A percentile compares a stretch with the other conserved stretches of the same genome.
phyloP scores from a whole-genome alignment of 345 rosid genomes.

The Eucalyptus regnans region DNA sequence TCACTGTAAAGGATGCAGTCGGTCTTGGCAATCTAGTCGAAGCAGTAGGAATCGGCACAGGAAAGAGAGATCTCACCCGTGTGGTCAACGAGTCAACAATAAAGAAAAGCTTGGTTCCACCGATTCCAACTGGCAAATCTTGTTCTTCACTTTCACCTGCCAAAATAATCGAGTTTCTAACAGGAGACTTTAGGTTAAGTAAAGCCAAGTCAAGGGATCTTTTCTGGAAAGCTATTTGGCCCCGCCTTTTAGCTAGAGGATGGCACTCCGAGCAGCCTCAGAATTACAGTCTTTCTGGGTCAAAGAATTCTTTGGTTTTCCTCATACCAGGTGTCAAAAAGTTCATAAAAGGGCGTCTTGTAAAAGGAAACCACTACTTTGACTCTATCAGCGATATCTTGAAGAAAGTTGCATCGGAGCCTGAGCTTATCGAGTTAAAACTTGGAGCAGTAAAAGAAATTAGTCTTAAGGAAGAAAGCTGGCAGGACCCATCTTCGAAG shows the following conservation, averaged over 20 bases:
- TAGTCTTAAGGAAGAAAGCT: slow-evolving; percentile 6
- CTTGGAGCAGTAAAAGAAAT: not conserved
- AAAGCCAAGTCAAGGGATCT: slow-evolving; percentile 68
- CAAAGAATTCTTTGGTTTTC: slow-evolving; percentile 49
- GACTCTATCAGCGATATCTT: slow-evolving; percentile 50
- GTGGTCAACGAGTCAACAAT: slow-evolving; percentile 31
- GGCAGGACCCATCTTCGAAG: not conserved
- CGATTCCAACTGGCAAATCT: slow-evolving; percentile 39
- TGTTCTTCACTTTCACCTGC: slow-evolving; percentile 28
- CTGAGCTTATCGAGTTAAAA: slow-evolving; percentile 40
- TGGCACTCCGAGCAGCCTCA: slow-evolving; percentile 86
- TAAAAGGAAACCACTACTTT: slow-evolving; percentile 68
- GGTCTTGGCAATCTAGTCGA: slow-evolving; percentile 25
- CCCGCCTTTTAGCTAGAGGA: slow-evolving; percentile 70
- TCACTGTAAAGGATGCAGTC: slow-evolving; percentile 32
- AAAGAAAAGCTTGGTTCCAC: slow-evolving; percentile 19
- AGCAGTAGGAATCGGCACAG: slow-evolving; percentile 44
- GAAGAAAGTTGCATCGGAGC: slow-evolving; percentile 39
- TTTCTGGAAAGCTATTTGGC: slow-evolving; percentile 97
- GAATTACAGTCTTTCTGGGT: slow-evolving; percentile 6
- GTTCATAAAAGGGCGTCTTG: slow-evolving; percentile 50
- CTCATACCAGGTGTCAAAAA: slow-evolving; percentile 55
- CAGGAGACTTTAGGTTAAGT: slow-evolving; percentile 54
- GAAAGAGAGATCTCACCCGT: slow-evolving; percentile 48
- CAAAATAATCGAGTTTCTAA: slow-evolving; percentile 53